Percentiles rank a stretch among this genome's conserved stretches.
Conservation (phyloP, 305 asterid species). For the Stenogyne calaminthoides region DNA sequence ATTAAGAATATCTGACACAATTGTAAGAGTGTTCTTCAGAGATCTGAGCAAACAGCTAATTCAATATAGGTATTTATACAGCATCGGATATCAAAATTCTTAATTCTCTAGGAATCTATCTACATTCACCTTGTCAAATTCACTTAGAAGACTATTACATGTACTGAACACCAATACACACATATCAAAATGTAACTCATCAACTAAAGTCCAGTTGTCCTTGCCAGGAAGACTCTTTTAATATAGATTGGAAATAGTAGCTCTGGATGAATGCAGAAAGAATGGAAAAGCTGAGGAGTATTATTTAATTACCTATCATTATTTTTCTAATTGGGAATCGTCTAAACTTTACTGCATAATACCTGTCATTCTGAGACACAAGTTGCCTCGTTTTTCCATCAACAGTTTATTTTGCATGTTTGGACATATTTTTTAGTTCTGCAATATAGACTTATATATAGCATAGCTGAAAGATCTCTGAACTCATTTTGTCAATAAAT, state of each 20-base stretch:
- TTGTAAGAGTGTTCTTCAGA: conserved; percentile 16
- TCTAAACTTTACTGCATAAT: neutral
- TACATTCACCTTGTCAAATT: neutral
- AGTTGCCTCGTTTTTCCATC: neutral
- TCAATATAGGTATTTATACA: neutral
- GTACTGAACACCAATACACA: neutral
- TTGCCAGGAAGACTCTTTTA: neutral
- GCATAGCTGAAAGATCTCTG: neutral
- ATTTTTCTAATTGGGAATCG: neutral
- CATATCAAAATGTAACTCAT: neutral
- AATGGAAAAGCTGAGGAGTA: neutral
- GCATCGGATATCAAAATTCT: conserved; percentile 7
- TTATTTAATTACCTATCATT: neutral
- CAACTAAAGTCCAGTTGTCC: conserved; percentile 16
- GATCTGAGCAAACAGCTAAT: neutral
- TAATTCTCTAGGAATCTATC: conserved; percentile 8
- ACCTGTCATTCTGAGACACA: conserved; percentile 13
- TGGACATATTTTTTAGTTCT: neutral
- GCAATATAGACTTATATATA: neutral
- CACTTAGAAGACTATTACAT: neutral
- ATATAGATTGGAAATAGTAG: neutral
- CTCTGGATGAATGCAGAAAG: neutral
- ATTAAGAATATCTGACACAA: conserved; percentile 2
- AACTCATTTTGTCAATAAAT: neutral
- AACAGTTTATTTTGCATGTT: conserved; percentile 5